A percentile compares a stretch with the other conserved stretches of the same genome.
These are phyloP conservation scores for Cavenderia fasciculata DNA, from an alignment of 78 protist genomes.

Conservation along the genomic window DNA sequence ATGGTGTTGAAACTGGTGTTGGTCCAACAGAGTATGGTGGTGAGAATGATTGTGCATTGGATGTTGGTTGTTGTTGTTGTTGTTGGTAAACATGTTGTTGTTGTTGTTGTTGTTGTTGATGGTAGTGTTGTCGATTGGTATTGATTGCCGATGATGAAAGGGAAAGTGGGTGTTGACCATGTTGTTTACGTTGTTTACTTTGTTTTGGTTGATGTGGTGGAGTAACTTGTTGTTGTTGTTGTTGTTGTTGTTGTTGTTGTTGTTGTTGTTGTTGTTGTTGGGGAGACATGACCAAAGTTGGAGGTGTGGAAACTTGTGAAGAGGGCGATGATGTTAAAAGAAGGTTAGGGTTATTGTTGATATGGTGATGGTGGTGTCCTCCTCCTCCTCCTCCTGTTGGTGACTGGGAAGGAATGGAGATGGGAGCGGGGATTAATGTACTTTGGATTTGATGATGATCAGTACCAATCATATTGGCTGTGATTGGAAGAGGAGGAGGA, in stretches of 20 bases:
- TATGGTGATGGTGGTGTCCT: no score
- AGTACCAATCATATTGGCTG: background rate
- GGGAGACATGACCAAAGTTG: background rate
- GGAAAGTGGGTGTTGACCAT: background rate
- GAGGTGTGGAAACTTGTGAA: no score
- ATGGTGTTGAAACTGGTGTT: background rate
- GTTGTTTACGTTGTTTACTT: background rate
- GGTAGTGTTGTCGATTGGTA: background rate
- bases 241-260: background rate
- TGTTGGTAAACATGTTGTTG: conserved; percentile 1
- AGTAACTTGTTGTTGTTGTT: background rate
- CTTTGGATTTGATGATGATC: no score
- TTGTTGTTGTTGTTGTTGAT: background rate
- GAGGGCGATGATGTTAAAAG: no score
- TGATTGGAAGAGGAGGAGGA: background rate
- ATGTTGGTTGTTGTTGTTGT: background rate
- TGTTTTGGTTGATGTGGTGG: background rate
- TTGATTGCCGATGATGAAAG: background rate
- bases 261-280: background rate
- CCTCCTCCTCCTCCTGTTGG: no score
- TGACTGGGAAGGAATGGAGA: no score
- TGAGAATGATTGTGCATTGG: background rate
- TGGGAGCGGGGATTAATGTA: no score
- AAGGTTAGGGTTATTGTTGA: no score
- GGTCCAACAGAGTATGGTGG: background rate